A percentile compares a stretch with the other conserved stretches of the same genome.
These are phyloP conservation scores for Phytophthora pinifolia DNA, from an alignment of 352 stramenopile genomes.

Conservation along the genomic window DNA sequence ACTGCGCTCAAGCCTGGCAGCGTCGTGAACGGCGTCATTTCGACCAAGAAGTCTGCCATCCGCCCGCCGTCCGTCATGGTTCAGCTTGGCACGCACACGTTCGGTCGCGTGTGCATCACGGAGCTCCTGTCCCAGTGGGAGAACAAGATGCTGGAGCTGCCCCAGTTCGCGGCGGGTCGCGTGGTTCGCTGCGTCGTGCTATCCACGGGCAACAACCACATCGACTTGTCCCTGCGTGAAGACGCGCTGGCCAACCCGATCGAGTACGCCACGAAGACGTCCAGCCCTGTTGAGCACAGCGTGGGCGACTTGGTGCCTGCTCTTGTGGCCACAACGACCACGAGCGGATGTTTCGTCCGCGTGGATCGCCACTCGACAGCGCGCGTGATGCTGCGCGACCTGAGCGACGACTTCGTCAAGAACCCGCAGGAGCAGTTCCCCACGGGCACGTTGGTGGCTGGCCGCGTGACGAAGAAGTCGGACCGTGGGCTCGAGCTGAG, in stretches of 20 bases:
- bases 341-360: constrained; percentile 94
- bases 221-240: constrained; percentile 78
- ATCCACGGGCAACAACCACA: constrained; percentile 38
- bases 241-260: constrained; percentile 55
- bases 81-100: constrained; percentile 71
- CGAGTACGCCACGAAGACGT: constrained; percentile 52
- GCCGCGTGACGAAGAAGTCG: constrained; percentile 91
- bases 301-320: constrained; percentile 89
- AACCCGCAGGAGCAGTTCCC: constrained; percentile 90
- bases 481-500: constrained; percentile 90
- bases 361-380: constrained; percentile 86
- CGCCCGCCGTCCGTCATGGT: constrained; percentile 86
- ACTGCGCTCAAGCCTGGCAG: constrained; percentile 40
- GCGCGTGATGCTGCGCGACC: constrained; percentile 93
- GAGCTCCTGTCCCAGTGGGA: constrained; percentile 74
- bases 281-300: constrained; percentile 32
- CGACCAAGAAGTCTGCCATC: constrained; percentile 67
- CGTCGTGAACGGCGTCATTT: constrained; percentile 76
- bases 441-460: constrained; percentile 92
- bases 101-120: constrained; percentile 81
- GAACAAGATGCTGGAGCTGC: constrained; percentile 65
- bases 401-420: constrained; percentile 95
- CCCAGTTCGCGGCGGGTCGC: constrained; percentile 61
- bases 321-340: constrained; percentile 91
- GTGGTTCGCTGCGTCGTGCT: constrained; percentile 83